Base-by-base conservation (phyloP, 352 stramenopile genomes). In the Aphanomyces stellatus region DNA sequence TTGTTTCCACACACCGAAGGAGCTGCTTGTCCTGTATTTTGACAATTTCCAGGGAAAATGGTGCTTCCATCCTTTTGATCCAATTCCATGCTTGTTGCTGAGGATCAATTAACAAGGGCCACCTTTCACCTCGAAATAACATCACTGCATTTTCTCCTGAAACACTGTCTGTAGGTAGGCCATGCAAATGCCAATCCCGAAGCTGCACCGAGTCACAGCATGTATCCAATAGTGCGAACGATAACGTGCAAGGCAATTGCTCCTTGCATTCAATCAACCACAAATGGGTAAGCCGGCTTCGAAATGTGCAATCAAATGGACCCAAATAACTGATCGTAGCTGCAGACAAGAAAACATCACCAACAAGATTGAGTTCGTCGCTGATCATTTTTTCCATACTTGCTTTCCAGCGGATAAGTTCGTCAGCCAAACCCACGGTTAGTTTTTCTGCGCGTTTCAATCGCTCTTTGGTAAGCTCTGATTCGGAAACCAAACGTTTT, bases 81-180 rank as follows among this genome's bases (percentile, higher is more conserved):
- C 92, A 98, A 61, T 95, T 91, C 76, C 97, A 97, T 3, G 91
- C 92, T 74, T 98, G 92, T 2, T 84, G 86, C 37, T 98, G 92
- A 3, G 92, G 92, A 33, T 98, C 92, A 62, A 98, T 98, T 89
- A 98, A 97, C 7, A 98, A 71, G 1, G 93, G 93, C 93, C 93
- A 98, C 0, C 93, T 82, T 62, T 96, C 80, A 25, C 90, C 89
- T 43, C 88, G 76, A 0, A 88, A 93, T 0, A 96, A 90, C 8
- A 98, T 70, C 35, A 98, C 96, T 6, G 89, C 93, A 33, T 97
- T 98, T 65, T 98, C 93, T 0, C 87, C 95, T 7, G 91, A 98
- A 27, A 96, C 95, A 2, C 78, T 77, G 56, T 98, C 93, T 1
- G 90, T 96, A 0, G 93, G 93, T 1, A 98, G 74, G 0, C 90